Evolutionary conservation across 2,329 filamentous ascomycete genomes (phyloP).

Genomic region (Lasiodiplodia theobromae): DNA sequence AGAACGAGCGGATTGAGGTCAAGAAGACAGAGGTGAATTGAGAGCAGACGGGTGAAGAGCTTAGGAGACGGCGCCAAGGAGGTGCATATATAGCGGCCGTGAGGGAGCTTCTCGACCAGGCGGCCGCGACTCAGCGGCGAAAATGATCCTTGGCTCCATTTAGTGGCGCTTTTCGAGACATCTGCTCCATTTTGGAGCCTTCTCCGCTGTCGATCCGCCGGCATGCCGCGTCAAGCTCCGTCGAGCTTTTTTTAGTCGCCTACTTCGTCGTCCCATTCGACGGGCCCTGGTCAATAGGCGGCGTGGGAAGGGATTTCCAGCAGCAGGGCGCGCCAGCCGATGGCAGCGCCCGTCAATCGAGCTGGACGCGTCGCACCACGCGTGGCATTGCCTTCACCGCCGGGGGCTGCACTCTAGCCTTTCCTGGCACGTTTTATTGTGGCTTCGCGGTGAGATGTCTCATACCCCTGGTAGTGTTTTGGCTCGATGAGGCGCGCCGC

Average conservation of each 20-base stretch:
- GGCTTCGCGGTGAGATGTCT: slow-evolving; percentile 7
- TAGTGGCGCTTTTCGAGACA: slow-evolving; percentile 8
- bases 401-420: neutral
- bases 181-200: slow-evolving; percentile 9
- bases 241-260: slow-evolving; percentile 11
- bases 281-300: neutral
- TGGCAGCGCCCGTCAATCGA: neutral
- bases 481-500: neutral
- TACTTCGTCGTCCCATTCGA: neutral
- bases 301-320: neutral
- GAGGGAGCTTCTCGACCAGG: slow-evolving; percentile 17
- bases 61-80: neutral
- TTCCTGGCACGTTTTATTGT: neutral
- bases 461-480: slow-evolving; percentile 4
- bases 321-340: neutral
- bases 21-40: neutral
- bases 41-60: slow-evolving; percentile 20
- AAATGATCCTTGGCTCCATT: slow-evolving; percentile 4
- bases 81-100: slow-evolving; percentile 3
- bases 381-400: slow-evolving; percentile 4
- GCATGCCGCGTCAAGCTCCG: slow-evolving; percentile 9
- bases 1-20: neutral
- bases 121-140: neutral
- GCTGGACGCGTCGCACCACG: slow-evolving; percentile 13
- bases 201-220: slow-evolving; percentile 25